Base-by-base conservation (phyloP, 192 early-diverging fungal genomes). In the Backusella westeae region DNA sequence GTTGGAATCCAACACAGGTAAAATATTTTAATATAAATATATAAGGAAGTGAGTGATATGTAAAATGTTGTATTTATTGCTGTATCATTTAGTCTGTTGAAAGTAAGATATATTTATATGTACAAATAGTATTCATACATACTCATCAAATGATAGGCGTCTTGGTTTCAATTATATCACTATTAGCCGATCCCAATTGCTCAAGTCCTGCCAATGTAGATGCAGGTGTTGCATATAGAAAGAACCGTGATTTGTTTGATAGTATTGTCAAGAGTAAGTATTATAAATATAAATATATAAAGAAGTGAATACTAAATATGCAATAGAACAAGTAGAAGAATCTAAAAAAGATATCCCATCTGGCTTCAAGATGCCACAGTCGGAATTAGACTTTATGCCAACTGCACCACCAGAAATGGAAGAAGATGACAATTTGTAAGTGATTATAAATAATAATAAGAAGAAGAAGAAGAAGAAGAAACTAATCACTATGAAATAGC, bases 1-100 rank as follows among this genome's bases (percentile, higher is more conserved):
- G 93, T 69, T 94, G 93, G 93, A 94, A 93, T 80, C 93, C 93
- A 9, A 93, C 92, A 34, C 93, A 94, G 75, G 80, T 81, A 73
- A 76, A 3, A 36, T 68, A n/a, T 5, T 59, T 72, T 39, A 66
- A 77, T 41, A 71, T 66, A 14, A 34, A 23, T 35, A 76, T 23
- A 76, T 38, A 53, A 41, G 68, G 46, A 26, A 52, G 42, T 6
- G 32, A 32, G 1, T 32, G 0, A 10, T 46, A 14, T 26, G 19
- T 74, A 59, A 49, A 7, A 7, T 59, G 34, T 38, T 5, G 12
- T 44, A 34, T 7, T n/a, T 21, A 56, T 73, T 34, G 19, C 35
- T n/a, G 23, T 14, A 15, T 59, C 1, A 34, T 23, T n/a, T 6
- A 83, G 78, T 83, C 82, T 1, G 82, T 83, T 65, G 82, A 83